Evolutionary conservation across 2,329 filamentous ascomycete genomes (phyloP), one percentile per base, ranked within the genome.

Genomic region (Calonectria pteridis): DNA sequence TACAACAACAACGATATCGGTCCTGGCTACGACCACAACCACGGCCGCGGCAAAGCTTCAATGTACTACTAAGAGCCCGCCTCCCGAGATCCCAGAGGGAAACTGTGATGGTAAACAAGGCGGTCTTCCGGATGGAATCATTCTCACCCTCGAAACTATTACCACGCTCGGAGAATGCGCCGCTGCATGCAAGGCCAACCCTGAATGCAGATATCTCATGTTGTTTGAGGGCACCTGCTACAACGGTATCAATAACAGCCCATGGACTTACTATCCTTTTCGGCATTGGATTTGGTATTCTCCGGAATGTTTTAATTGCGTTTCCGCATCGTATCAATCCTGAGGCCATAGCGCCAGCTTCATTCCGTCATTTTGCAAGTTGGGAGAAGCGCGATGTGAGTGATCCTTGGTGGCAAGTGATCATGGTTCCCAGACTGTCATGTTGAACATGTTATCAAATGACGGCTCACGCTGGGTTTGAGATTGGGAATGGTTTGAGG

Each of bases 181-280:
- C 9, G 33, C 55, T 6, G 55, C 55, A 20, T 62, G 55, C 35
- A 62, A 40, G 23, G 55, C 33, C 14, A 62, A 62, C 10, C n/a
- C 55, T 14, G 35, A 62, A 40, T 62, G 55, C 23, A 62, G 55
- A 62, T 62, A 62, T n/a, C 55, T 62, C 9, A 62, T 62, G 55
- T 18, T 62, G 13, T 62, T 40, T 33, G 26, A 35, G 3, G 55
- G 55, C n/a, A 40, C 23, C 10, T 62, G 55, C 35, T 62, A 62
- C 23, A 62, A 40, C 16, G 55, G 55, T 23, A 62, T 62, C 35
- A 62, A 62, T 6, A 62, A 62, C n/a, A 62, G 55, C 16, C 55
- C 55, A 13, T 62, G 55, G 55, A 62, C 55, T 20, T 62, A 62
- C 26, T 62, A 62, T 28, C 55, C 55, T 3, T 62, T 62, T 40